phyloP scores from a whole-genome alignment of 305 asterid species.

The Caryopteris hybrid region DNA sequence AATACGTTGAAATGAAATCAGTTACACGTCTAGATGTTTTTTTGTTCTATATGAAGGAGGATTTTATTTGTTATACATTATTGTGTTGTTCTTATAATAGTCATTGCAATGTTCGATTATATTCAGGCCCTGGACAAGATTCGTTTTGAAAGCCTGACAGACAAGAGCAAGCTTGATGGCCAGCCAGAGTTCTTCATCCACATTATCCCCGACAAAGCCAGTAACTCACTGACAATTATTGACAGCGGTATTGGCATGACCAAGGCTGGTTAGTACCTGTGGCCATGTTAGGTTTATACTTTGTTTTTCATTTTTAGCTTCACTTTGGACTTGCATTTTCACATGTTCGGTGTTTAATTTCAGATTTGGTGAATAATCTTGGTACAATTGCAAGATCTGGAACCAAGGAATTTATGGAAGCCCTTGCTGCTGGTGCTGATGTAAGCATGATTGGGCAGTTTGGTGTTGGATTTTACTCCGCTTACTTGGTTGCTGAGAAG shows the following conservation, averaged over 20 bases:
- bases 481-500: slow-evolving; percentile 84
- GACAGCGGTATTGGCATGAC: slow-evolving; percentile 93
- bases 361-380: slow-evolving; percentile 87
- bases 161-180: slow-evolving; percentile 75
- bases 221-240: slow-evolving; percentile 53
- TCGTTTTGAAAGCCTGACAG: slow-evolving; percentile 72
- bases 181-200: slow-evolving; percentile 86
- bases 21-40: no score
- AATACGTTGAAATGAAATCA: no score
- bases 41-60: no score
- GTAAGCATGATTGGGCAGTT: slow-evolving; percentile 95
- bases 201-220: slow-evolving; percentile 73
- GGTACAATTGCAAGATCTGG: slow-evolving; percentile 92
- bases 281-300: neutral
- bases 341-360: neutral
- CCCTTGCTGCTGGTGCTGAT: slow-evolving; percentile 88
- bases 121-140: slow-evolving; percentile 77
- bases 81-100: neutral
- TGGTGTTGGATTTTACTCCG: slow-evolving; percentile 87
- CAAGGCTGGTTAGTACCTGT: slow-evolving; percentile 56
- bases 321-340: neutral
- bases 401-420: slow-evolving; percentile 90
- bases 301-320: neutral
- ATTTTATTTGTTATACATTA: no score
- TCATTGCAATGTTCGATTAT: neutral